These are phyloP conservation scores for Haematococcus lacustris DNA, from an alignment of 139 green algal species.

Conservation along the genomic window DNA sequence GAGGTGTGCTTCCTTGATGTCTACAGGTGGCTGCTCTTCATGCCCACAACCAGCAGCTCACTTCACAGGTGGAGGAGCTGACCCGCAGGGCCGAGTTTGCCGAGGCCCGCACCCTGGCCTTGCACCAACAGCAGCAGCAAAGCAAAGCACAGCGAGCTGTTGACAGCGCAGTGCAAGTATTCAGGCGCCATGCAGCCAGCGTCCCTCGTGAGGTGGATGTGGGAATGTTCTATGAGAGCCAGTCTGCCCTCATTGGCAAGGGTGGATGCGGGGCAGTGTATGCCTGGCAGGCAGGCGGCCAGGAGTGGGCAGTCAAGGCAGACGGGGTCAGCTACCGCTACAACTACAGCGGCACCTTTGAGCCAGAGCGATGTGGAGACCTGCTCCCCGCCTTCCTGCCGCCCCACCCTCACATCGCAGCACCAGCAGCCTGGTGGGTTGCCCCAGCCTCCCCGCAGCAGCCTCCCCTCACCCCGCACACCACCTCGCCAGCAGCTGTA, in stretches of 20 bases:
- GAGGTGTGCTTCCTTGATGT: no score
- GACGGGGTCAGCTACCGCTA: not conserved
- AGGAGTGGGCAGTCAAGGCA: slow-evolving; percentile 8
- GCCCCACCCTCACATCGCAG: not conserved
- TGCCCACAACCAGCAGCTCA: no score
- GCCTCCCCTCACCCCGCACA: not conserved
- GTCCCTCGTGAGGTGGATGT: not conserved
- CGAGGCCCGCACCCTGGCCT: no score
- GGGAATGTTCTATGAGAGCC: slow-evolving; percentile 3
- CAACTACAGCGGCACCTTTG: not conserved
- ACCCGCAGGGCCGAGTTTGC: no score
- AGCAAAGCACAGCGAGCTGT: no score
- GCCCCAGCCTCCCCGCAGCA: not conserved
- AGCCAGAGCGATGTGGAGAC: slow-evolving; percentile 5
- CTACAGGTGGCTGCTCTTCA: no score
- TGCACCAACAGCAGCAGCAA: no score
- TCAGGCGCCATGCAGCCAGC: not conserved
- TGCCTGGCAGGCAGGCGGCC: not conserved
- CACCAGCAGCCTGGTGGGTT: not conserved
- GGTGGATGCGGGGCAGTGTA: slow-evolving; percentile 1
- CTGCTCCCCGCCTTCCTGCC: slow-evolving; percentile 12
- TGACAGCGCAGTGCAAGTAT: slow-evolving; percentile 1
- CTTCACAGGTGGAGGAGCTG: no score
- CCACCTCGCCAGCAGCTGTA: not conserved
- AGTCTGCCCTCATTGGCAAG: not conserved